phyloP scores from a whole-genome alignment of 345 rosid genomes.

The Erysimum cheiranthoides region DNA sequence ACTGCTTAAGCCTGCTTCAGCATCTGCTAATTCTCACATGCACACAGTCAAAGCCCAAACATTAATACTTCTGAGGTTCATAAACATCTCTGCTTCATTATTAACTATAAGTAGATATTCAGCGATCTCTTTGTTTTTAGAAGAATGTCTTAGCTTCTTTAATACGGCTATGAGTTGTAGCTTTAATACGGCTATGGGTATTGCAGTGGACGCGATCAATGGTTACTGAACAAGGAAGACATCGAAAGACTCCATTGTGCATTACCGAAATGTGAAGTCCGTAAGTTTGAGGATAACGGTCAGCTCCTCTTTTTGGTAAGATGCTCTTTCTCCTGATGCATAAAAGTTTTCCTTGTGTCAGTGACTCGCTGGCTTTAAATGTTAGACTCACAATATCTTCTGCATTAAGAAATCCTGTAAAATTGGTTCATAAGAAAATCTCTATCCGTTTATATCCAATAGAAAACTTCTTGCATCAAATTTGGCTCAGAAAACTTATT shows the following conservation, averaged over 20 bases:
- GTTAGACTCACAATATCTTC: background rate
- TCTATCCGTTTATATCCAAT: background rate
- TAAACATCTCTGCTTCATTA: constrained; percentile 31
- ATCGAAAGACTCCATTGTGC: constrained; percentile 53
- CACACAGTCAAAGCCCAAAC: constrained; percentile 62
- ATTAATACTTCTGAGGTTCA: constrained; percentile 67
- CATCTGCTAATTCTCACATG: constrained; percentile 60
- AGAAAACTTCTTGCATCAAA: background rate
- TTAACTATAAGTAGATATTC: background rate
- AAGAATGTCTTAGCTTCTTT: constrained; percentile 1
- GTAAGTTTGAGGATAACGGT: constrained; percentile 56
- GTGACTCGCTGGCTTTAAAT: background rate
- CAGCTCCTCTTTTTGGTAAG: constrained; percentile 78
- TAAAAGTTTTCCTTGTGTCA: background rate
- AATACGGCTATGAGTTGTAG: background rate
- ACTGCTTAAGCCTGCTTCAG: constrained; percentile 65
- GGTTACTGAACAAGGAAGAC: constrained; percentile 68
- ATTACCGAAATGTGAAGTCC: constrained; percentile 55
- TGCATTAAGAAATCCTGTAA: too few relatives aligned
- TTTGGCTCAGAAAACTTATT: background rate
- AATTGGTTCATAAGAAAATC: too few relatives aligned
- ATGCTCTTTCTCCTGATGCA: constrained; percentile 34
- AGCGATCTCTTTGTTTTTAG: background rate
- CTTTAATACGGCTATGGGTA: constrained; percentile 3
- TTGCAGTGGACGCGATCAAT: constrained; percentile 71